phyloP scores from a whole-genome alignment of 208 protist genomes.

The Acanthamoeba lugdunensis region DNA sequence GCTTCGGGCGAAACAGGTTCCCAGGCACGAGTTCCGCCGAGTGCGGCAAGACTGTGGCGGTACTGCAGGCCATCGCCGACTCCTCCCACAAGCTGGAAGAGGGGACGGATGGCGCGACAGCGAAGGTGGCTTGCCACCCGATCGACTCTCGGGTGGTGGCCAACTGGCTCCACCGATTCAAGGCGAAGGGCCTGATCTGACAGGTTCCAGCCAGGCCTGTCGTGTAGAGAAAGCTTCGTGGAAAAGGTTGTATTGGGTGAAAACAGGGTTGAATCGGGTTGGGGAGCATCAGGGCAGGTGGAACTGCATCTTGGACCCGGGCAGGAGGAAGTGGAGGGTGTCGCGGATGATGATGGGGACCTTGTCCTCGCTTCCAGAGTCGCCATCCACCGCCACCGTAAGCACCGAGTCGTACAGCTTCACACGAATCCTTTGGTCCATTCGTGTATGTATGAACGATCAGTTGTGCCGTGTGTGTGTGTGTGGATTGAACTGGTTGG shows the following conservation, averaged over 20 bases:
- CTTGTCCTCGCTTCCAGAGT: conserved; percentile 35
- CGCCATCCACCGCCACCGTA: conserved; percentile 10
- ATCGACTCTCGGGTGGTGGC: neutral
- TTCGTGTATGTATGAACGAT: neutral
- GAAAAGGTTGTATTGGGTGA: too few relatives aligned
- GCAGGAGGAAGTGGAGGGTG: conserved; percentile 42
- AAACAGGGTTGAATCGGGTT: too few relatives aligned
- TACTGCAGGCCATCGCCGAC: neutral
- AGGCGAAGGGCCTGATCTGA: neutral
- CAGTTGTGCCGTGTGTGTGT: too few relatives aligned
- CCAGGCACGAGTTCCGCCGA: conserved; percentile 3
- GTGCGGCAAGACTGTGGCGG: neutral
- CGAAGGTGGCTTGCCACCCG: neutral
- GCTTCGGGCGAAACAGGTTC: neutral
- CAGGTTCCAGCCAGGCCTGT: too few relatives aligned
- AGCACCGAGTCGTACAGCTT: conserved; percentile 25
- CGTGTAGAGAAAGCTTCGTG: too few relatives aligned
- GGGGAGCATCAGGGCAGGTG: neutral
- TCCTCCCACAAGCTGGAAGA: neutral
- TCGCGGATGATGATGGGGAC: conserved; percentile 36
- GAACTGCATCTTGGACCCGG: conserved; percentile 68
- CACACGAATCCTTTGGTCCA: conserved; percentile 1
- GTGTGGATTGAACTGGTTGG: neutral
- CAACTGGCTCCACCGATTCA: neutral
- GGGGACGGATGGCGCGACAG: too few relatives aligned